phyloP scores from a whole-genome alignment of 1,139 yeast species.

The Geotrichum armillariae region DNA sequence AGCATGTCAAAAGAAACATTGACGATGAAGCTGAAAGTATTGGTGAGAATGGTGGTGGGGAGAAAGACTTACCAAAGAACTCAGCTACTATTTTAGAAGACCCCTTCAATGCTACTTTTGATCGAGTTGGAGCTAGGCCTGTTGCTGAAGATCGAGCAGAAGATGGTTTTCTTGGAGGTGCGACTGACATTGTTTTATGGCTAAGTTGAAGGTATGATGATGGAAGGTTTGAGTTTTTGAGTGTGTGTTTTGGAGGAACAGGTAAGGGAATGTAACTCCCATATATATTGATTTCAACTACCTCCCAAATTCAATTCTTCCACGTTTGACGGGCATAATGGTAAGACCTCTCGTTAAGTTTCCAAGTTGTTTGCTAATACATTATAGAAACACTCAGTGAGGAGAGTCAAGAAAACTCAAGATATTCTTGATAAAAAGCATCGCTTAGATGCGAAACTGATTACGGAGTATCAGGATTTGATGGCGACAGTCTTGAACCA shows the following conservation, averaged over 20 bases:
- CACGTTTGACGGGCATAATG: too few relatives aligned
- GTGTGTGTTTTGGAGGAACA: neutral
- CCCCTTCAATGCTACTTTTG: constrained; percentile 69
- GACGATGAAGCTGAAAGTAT: too few relatives aligned
- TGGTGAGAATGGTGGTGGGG: neutral
- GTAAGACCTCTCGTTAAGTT: too few relatives aligned
- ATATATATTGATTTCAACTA: too few relatives aligned
- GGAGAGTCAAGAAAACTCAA: constrained; percentile 55
- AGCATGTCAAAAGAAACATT: too few relatives aligned
- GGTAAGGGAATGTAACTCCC: neutral
- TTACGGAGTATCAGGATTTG: constrained; percentile 53
- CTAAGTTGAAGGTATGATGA: neutral
- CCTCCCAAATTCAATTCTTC: too few relatives aligned
- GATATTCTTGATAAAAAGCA: constrained; percentile 50
- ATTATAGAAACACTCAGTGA: constrained; percentile 66
- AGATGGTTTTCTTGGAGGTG: constrained; percentile 6
- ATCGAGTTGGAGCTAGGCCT: constrained; percentile 47
- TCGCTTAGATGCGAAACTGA: constrained; percentile 55
- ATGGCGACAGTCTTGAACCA: constrained; percentile 45
- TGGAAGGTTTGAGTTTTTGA: neutral
- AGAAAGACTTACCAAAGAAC: constrained; percentile 53
- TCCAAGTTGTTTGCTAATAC: too few relatives aligned
- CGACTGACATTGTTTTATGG: constrained; percentile 1
- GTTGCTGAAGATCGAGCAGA: neutral
- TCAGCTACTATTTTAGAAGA: constrained; percentile 78